Base-by-base conservation (phyloP, 1,139 yeast genomes). In the Protomyces inouyei region DNA sequence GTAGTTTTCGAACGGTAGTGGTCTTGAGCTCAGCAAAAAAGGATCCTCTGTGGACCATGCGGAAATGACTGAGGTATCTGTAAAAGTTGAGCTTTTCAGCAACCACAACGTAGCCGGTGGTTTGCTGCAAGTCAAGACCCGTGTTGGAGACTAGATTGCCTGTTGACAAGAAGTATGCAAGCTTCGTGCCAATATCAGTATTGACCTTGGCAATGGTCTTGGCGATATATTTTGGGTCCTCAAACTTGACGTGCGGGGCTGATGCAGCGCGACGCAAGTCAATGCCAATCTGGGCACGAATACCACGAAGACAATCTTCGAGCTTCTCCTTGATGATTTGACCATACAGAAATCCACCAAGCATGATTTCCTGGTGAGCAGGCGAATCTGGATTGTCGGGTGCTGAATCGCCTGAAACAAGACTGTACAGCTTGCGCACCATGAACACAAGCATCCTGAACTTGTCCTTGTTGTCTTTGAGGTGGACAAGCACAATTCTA, bases 21-120 rank as follows among this genome's bases (percentile, higher is more conserved):
- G 98, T 93, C 76, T 95, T 93, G 77, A 93, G 83, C 77, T 93
- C 97, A 54, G 99, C 98, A 76, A 93, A 93, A 86, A 93, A 93
- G 70, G 98, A 90, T 77, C 99, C 99, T 84, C 99, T 87, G 78
- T 93, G 99, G 60, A 93, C 98, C 98, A 93, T 93, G 79, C 99
- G 82, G 82, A 93, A 93, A 80, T 93, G 99, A 23, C 98, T 85
- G 70, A 93, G 86, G 79, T 93, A 93, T 75, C 99, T 88, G 77
- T 95, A 88, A 81, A 91, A 93, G 76, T 93, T 93, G 76, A 93
- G 93, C 77, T 95, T 93, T 78, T 93, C 99, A 1, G 98, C 98
- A 68, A 95, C 98, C 70, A 93, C 98, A 0, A 98, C 93, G 76
- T 90, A 93, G 73, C 99, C 99, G 64, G 96, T 87, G 61, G 92